Conservation (phyloP, 2,329 filamentous ascomycete genomes). For the Teratosphaeria nubilosa region DNA sequence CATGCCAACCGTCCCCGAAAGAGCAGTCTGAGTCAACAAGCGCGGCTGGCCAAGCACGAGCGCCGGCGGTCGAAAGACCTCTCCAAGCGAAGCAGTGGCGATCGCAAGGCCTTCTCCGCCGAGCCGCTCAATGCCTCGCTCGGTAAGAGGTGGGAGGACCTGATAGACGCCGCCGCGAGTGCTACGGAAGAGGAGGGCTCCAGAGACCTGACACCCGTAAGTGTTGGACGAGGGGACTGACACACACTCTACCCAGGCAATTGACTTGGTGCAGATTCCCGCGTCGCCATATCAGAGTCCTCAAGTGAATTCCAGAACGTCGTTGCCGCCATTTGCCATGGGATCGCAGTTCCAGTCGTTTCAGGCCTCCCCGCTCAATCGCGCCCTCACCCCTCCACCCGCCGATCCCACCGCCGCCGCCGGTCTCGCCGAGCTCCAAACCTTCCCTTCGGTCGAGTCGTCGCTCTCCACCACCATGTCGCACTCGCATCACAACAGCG, state of each 20-base stretch:
- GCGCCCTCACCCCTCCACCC: conserved; percentile 73
- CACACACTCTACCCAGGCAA: conserved; percentile 7
- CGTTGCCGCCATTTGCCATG: conserved; percentile 49
- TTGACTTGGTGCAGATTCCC: conserved; percentile 27
- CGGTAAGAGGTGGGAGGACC: conserved; percentile 89
- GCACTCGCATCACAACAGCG: conserved; percentile 22
- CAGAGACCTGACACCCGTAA: conserved; percentile 74
- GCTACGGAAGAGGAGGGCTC: conserved; percentile 84
- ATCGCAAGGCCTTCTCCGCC: conserved; percentile 74
- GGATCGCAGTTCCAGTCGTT: conserved; percentile 53
- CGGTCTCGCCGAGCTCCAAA: conserved; percentile 42
- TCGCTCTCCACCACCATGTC: conserved; percentile 28
- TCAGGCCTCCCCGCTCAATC: conserved; percentile 81
- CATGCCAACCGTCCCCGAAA: conserved; percentile 68
- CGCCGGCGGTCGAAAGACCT: conserved; percentile 68
- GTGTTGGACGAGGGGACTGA: conserved; percentile 11
- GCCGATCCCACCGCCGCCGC: conserved; percentile 25
- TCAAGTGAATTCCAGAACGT: conserved; percentile 33
- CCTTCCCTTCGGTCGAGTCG: conserved; percentile 84
- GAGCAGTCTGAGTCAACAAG: conserved; percentile 73
- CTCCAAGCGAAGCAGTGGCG: conserved; percentile 60
- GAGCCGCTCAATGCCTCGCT: conserved; percentile 66
- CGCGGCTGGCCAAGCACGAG: conserved; percentile 67
- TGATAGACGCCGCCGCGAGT: conserved; percentile 88
- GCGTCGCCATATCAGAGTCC: conserved; percentile 38